Conservation (phyloP, 2,329 filamentous ascomycete genomes). For the Penicillium corylophilum region DNA sequence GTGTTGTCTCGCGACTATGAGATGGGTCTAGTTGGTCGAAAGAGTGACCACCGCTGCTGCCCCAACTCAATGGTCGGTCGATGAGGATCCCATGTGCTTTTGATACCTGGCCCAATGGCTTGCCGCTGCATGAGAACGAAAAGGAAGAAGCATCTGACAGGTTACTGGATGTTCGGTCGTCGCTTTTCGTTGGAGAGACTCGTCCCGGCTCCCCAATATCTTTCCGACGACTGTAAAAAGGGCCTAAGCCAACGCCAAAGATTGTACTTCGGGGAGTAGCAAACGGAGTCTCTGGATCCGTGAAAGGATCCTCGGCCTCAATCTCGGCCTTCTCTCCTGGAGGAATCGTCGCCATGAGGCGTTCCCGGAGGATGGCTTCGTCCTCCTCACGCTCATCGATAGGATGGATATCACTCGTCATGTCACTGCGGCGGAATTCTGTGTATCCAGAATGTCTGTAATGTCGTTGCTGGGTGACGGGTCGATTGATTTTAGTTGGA, state of each 20-base stretch:
- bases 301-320: slow-evolving; percentile 27
- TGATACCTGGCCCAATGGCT: slow-evolving; percentile 17
- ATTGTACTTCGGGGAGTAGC: slow-evolving; percentile 28
- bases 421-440: slow-evolving; percentile 49
- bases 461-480: slow-evolving; percentile 22
- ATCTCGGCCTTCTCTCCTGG: slow-evolving; percentile 1
- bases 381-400: slow-evolving; percentile 65
- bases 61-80: slow-evolving; percentile 23
- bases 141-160: slow-evolving; percentile 55
- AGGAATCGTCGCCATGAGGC: slow-evolving; percentile 22
- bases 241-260: slow-evolving; percentile 23
- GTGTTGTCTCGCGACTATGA: slow-evolving; percentile 20
- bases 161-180: slow-evolving; percentile 57
- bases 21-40: slow-evolving; percentile 25
- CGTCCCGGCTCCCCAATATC: slow-evolving; percentile 30
- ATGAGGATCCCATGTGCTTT: slow-evolving; percentile 20
- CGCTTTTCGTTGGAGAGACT: slow-evolving; percentile 51
- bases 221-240: slow-evolving; percentile 24
- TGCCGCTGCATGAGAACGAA: slow-evolving; percentile 37
- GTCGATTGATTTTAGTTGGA: slow-evolving; percentile 41
- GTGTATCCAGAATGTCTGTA: slow-evolving; percentile 48
- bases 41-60: slow-evolving; percentile 26
- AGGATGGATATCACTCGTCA: slow-evolving; percentile 58
- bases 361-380: slow-evolving; percentile 39
- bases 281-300: slow-evolving; percentile 22